phyloP scores from a whole-genome alignment of 257 asterid genomes.

The Scutellaria galericulata region DNA sequence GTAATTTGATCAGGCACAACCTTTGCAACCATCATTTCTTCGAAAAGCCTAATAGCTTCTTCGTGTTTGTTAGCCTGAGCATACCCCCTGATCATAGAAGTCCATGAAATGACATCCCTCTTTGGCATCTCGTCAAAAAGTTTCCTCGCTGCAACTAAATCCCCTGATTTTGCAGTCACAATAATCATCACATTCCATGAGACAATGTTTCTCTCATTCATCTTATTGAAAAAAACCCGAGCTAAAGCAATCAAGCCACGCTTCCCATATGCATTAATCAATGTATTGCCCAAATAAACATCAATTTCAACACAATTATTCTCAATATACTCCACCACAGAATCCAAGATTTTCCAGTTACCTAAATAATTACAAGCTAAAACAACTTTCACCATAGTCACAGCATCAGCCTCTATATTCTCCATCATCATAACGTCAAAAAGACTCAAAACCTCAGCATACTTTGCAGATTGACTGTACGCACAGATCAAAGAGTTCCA shows the following conservation, averaged over 20 bases:
- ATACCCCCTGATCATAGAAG: slow-evolving; percentile 54
- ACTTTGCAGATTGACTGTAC: slow-evolving; percentile 44
- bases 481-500: slow-evolving; percentile 62
- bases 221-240: slow-evolving; percentile 39
- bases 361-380: slow-evolving; percentile 47
- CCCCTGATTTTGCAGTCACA: slow-evolving; percentile 49
- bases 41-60: slow-evolving; percentile 46
- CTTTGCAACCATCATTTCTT: slow-evolving; percentile 51
- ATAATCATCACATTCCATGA: slow-evolving; percentile 53
- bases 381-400: slow-evolving; percentile 54
- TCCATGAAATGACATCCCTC: slow-evolving; percentile 59
- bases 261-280: slow-evolving; percentile 46
- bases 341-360: slow-evolving; percentile 42
- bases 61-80: slow-evolving; percentile 39
- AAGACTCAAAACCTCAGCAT: slow-evolving; percentile 45
- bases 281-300: slow-evolving; percentile 51
- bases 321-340: slow-evolving; percentile 43
- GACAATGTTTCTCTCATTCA: slow-evolving; percentile 44
- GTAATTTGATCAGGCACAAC: slow-evolving; percentile 46
- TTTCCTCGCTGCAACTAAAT: slow-evolving; percentile 43
- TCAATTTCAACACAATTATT: slow-evolving; percentile 41
- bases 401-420: slow-evolving; percentile 47
- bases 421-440: slow-evolving; percentile 43
- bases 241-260: slow-evolving; percentile 40
- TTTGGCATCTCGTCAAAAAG: slow-evolving; percentile 49